These are phyloP conservation scores for Leishmania arabica DNA, from an alignment of 208 protist genomes.

Conservation along the genomic window DNA sequence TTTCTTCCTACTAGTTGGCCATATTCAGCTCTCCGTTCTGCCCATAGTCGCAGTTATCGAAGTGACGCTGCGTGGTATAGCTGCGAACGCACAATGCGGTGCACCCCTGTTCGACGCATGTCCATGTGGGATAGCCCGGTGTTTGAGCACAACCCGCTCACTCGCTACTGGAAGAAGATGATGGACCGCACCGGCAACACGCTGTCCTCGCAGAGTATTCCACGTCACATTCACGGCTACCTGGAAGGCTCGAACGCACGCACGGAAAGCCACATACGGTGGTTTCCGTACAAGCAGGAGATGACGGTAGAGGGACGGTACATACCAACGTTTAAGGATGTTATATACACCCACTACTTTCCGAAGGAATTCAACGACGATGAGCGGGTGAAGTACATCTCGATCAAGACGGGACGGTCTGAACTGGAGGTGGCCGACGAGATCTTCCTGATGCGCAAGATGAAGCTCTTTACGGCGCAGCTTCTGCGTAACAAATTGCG, in stretches of 20 bases:
- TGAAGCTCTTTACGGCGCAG: constrained; percentile 82
- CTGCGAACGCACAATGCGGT: constrained; percentile 16
- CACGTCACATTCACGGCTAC: constrained; percentile 89
- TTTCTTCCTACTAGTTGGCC: neutral
- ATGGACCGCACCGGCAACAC: constrained; percentile 75
- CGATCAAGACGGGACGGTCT: constrained; percentile 70
- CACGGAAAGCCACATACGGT: constrained; percentile 70
- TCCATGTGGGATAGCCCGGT: constrained; percentile 84
- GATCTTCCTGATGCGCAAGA: constrained; percentile 90
- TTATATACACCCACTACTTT: constrained; percentile 87
- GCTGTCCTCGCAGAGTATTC: constrained; percentile 81
- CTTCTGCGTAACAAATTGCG: constrained; percentile 81
- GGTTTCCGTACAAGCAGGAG: constrained; percentile 90
- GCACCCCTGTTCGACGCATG: constrained; percentile 32
- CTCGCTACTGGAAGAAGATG: constrained; percentile 85
- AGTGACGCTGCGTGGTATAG: neutral
- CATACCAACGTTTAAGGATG: constrained; percentile 78
- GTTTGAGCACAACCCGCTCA: constrained; percentile 84
- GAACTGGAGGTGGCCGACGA: constrained; percentile 85
- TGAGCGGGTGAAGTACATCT: constrained; percentile 81
- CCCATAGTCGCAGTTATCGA: neutral
- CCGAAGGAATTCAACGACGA: constrained; percentile 80
- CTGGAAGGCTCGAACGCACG: constrained; percentile 69
- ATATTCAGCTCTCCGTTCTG: neutral
- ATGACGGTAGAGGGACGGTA: constrained; percentile 80